Conservation (phyloP, 176 grass and related monocot genomes). For the Typha latifolia region DNA sequence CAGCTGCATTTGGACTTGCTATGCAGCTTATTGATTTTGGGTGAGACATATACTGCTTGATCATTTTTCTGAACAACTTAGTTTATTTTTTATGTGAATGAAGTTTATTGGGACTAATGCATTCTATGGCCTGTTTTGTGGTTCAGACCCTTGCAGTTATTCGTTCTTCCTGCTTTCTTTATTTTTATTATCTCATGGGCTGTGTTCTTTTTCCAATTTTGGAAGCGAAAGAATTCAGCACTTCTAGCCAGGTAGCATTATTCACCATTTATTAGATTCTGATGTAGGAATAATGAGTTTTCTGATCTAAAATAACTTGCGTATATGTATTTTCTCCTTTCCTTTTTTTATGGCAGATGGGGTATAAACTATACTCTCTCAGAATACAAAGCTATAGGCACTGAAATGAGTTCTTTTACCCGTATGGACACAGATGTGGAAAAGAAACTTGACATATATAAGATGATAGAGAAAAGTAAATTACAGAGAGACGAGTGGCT, state of each 20-base stretch:
- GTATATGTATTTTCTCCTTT: background rate
- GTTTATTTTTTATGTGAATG: background rate
- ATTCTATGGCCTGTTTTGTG: slow-evolving; percentile 12
- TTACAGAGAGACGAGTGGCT: slow-evolving; percentile 91
- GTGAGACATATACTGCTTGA: slow-evolving; percentile 29
- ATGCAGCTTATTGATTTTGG: slow-evolving; percentile 91
- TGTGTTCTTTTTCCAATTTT: slow-evolving; percentile 93
- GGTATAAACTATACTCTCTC: slow-evolving; percentile 86
- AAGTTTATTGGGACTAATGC: slow-evolving; percentile 13
- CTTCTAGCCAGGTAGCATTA: slow-evolving; percentile 60
- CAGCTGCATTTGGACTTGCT: slow-evolving; percentile 72
- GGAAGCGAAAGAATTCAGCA: slow-evolving; percentile 96
- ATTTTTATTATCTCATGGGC: slow-evolving; percentile 91
- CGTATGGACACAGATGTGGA: slow-evolving; percentile 16
- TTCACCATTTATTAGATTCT: slow-evolving; percentile 1
- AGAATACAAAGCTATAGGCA: slow-evolving; percentile 65
- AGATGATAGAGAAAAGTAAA: slow-evolving; percentile 55
- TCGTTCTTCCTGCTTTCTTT: slow-evolving; percentile 94
- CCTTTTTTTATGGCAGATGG: slow-evolving; percentile 50
- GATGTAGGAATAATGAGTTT: background rate
- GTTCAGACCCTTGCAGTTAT: slow-evolving; percentile 70
- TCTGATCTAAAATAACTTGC: background rate
- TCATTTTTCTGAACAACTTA: background rate
- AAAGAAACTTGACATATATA: slow-evolving; percentile 40
- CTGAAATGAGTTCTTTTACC: slow-evolving; percentile 29